Conservation (phyloP, 2,329 filamentous ascomycete species). For the Beauveria australis region DNA sequence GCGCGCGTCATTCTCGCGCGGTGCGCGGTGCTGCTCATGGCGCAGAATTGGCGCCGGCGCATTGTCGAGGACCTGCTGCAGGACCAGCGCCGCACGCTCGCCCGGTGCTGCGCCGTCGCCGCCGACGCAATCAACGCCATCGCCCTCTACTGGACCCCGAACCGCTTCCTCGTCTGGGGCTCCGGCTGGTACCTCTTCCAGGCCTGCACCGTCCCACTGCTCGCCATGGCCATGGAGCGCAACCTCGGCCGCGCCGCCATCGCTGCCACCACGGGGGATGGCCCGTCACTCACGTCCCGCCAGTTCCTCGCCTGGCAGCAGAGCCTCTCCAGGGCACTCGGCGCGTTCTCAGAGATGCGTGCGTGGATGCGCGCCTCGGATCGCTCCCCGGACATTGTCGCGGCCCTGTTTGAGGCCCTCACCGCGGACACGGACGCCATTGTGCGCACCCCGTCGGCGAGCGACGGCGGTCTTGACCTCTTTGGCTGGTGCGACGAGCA, state of each 20-base stretch:
- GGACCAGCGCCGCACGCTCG: slow-evolving; percentile 18
- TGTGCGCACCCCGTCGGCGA: slow-evolving; percentile 18
- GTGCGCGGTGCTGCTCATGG: slow-evolving; percentile 17
- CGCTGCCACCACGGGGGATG: not conserved
- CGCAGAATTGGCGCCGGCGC: slow-evolving; percentile 16
- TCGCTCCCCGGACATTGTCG: slow-evolving; percentile 19
- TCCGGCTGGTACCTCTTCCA: slow-evolving; percentile 26
- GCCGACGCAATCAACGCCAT: slow-evolving; percentile 23
- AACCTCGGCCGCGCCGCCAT: slow-evolving; percentile 12
- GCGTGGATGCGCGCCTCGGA: slow-evolving; percentile 21
- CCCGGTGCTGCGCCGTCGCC: slow-evolving; percentile 20
- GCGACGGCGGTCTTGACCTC: slow-evolving; percentile 19
- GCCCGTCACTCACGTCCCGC: not conserved
- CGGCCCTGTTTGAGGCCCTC: slow-evolving; percentile 20
- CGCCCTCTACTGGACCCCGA: slow-evolving; percentile 24
- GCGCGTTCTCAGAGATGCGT: slow-evolving; percentile 21
- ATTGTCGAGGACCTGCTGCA: slow-evolving; percentile 12
- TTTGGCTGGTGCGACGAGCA: slow-evolving; percentile 23
- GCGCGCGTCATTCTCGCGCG: slow-evolving; percentile 20
- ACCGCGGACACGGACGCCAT: slow-evolving; percentile 16
- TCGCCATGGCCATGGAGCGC: slow-evolving; percentile 21
- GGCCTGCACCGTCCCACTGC: slow-evolving; percentile 22
- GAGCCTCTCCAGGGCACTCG: slow-evolving; percentile 18
- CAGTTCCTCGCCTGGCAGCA: slow-evolving; percentile 16
- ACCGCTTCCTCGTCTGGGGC: slow-evolving; percentile 25